phyloP scores from a whole-genome alignment of 2,329 filamentous ascomycete genomes.

The Huntiella moniliformis region DNA sequence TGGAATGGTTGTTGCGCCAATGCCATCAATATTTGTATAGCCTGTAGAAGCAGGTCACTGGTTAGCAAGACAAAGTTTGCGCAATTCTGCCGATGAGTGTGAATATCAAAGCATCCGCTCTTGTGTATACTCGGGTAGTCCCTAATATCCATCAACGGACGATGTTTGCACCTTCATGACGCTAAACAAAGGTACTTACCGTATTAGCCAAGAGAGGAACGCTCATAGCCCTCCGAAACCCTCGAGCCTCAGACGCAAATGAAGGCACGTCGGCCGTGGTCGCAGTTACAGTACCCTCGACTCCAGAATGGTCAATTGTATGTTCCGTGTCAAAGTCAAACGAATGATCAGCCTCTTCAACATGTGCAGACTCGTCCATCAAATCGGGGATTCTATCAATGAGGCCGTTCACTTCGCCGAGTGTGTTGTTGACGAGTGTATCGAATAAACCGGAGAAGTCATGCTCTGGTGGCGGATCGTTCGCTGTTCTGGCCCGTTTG shows the following conservation, averaged over 20 bases:
- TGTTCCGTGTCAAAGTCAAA: slow-evolving; percentile 16
- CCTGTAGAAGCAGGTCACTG: slow-evolving; percentile 12
- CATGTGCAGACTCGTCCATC: slow-evolving; percentile 3
- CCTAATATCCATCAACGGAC: background rate
- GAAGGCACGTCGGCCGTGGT: slow-evolving; percentile 14
- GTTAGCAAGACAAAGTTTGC: slow-evolving; percentile 1
- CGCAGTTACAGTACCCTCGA: slow-evolving; percentile 17
- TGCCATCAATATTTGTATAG: slow-evolving; percentile 21
- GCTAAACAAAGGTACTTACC: slow-evolving; percentile 17
- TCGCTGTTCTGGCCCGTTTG: slow-evolving; percentile 12
- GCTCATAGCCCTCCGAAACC: slow-evolving; percentile 22
- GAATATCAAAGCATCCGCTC: background rate
- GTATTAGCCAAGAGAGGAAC: slow-evolving; percentile 23
- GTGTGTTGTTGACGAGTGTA: slow-evolving; percentile 22
- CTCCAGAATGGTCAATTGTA: slow-evolving; percentile 18
- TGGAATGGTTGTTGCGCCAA: slow-evolving; percentile 19
- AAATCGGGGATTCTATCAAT: slow-evolving; percentile 18
- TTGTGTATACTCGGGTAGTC: background rate
- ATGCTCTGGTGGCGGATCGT: background rate
- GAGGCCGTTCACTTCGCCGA: slow-evolving; percentile 22
- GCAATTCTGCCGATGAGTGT: background rate
- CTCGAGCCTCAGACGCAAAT: slow-evolving; percentile 21
- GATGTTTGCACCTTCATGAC: no score
- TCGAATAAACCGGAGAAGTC: slow-evolving; percentile 9
- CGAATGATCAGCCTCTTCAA: slow-evolving; percentile 13